phyloP scores from a whole-genome alignment of 2,329 filamentous ascomycete species.

The Alternaria alternata region DNA sequence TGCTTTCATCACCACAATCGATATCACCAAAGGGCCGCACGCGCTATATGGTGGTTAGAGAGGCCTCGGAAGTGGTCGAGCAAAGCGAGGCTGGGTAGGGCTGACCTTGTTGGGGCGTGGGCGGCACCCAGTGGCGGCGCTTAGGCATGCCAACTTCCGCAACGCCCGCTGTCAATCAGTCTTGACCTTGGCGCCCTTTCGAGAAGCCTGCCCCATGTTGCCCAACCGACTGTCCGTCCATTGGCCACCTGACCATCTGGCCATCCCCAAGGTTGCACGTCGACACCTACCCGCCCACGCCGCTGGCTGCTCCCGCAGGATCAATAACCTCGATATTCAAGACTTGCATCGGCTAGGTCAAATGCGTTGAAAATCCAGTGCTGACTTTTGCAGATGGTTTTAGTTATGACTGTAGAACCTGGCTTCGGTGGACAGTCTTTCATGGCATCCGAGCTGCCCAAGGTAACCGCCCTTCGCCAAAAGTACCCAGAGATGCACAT shows the following conservation, averaged over 20 bases:
- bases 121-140: constrained; percentile 43
- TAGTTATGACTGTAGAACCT: constrained; percentile 97
- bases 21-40: constrained; percentile 24
- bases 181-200: constrained; percentile 20
- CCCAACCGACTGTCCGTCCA: constrained; percentile 7
- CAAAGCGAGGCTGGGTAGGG: constrained; percentile 27
- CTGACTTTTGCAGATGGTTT: constrained; percentile 77
- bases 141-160: constrained; percentile 37
- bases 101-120: constrained; percentile 34
- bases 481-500: constrained; percentile 94
- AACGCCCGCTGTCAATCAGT: constrained; percentile 25
- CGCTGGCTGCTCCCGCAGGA: constrained; percentile 17
- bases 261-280: constrained; percentile 10
- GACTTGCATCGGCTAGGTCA: constrained; percentile 11
- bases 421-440: constrained; percentile 99
- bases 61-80: constrained; percentile 19
- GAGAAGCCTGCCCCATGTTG: constrained; percentile 26
- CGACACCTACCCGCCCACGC: constrained; percentile 24
- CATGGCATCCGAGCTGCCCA: constrained; percentile 94
- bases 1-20: constrained; percentile 18
- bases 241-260: constrained; percentile 17
- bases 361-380: neutral
- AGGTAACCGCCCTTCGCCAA: constrained; percentile 83
- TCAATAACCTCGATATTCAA: constrained; percentile 15
- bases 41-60: constrained; percentile 25